Conservation (phyloP, 495 filamentous ascomycete genomes). For the Trypethelium eluteriae region DNA sequence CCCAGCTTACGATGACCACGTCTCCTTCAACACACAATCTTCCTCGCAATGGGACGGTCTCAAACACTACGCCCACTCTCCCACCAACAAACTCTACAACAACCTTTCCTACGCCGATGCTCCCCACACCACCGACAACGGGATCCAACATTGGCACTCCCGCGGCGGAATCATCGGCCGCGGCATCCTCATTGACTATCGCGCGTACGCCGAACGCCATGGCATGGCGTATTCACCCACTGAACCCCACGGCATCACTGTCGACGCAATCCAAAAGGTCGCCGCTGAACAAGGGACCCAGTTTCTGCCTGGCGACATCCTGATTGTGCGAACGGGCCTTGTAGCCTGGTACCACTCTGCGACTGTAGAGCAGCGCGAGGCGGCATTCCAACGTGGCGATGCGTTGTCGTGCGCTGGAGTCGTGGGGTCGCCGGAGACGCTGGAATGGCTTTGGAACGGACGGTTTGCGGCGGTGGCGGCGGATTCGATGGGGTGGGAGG, state of each 20-base stretch:
- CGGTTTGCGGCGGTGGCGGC: slow-evolving; percentile 47
- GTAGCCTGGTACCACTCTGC: slow-evolving; percentile 39
- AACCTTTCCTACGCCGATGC: slow-evolving; percentile 18
- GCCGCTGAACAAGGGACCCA: slow-evolving; percentile 32
- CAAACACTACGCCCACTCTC: slow-evolving; percentile 21
- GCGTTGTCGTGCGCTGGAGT: slow-evolving; percentile 40
- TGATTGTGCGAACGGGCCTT: slow-evolving; percentile 49
- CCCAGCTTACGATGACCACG: slow-evolving; percentile 15
- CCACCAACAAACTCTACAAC: slow-evolving; percentile 16
- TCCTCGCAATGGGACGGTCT: slow-evolving; percentile 20
- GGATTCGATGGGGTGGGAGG: slow-evolving; percentile 45
- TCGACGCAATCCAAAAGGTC: slow-evolving; percentile 38
- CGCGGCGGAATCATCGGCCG: slow-evolving; percentile 45
- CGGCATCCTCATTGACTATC: slow-evolving; percentile 51
- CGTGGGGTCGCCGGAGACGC: slow-evolving; percentile 37
- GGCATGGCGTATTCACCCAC: slow-evolving; percentile 37
- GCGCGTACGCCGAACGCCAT: slow-evolving; percentile 35
- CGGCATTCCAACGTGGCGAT: slow-evolving; percentile 25
- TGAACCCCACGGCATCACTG: slow-evolving; percentile 36
- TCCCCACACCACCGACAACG: slow-evolving; percentile 18
- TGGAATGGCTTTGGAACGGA: slow-evolving; percentile 46
- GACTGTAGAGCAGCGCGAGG: slow-evolving; percentile 28
- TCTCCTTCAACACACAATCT: slow-evolving; percentile 19
- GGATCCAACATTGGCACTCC: slow-evolving; percentile 20
- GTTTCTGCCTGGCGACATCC: slow-evolving; percentile 46